Conservation (phyloP, 2,329 filamentous ascomycete genomes). For the Phyllosticta paracitricarpa region DNA sequence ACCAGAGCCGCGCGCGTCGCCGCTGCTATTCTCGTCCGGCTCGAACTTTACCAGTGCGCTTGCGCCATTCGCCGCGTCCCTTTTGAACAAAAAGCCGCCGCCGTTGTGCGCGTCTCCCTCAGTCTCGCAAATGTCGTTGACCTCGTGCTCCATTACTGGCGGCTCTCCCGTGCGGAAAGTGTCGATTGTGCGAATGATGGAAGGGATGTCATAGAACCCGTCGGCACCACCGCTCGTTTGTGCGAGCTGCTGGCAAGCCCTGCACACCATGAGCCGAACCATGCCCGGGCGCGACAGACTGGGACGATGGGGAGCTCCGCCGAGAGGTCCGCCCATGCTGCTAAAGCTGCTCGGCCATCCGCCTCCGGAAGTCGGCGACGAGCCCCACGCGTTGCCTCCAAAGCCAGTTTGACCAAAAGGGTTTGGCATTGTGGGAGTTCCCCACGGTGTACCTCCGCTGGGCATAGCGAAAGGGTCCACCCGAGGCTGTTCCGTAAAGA, state of each 20-base stretch:
- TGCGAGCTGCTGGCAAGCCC: conserved; percentile 60
- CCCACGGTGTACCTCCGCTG: conserved; percentile 30
- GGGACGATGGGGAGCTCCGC: conserved; percentile 21
- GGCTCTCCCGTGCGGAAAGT: conserved; percentile 52
- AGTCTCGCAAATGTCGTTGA: conserved; percentile 80
- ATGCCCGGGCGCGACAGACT: conserved; percentile 47
- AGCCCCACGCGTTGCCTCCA: conserved; percentile 30
- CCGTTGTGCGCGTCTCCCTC: conserved; percentile 80
- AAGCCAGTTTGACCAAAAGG: conserved; percentile 31
- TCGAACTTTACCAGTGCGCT: conserved; percentile 35
- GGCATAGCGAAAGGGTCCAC: conserved; percentile 25
- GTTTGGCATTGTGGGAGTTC: conserved; percentile 20
- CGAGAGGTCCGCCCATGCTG: conserved; percentile 16
- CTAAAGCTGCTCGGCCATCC: conserved; percentile 23
- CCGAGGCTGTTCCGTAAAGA: conserved; percentile 25
- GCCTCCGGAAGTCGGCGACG: conserved; percentile 25
- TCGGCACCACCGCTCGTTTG: conserved; percentile 38
- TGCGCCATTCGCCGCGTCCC: conserved; percentile 32
- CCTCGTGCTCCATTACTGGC: conserved; percentile 51
- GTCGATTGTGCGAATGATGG: conserved; percentile 51
- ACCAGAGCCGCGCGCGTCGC: conserved; percentile 4
- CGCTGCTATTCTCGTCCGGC: conserved; percentile 11
- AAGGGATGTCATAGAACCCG: conserved; percentile 60
- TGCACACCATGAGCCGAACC: conserved; percentile 64
- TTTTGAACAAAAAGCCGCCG: conserved; percentile 72